phyloP scores from a whole-genome alignment of 768 basidiomycete species.

The Tricholoma hemisulphureum region DNA sequence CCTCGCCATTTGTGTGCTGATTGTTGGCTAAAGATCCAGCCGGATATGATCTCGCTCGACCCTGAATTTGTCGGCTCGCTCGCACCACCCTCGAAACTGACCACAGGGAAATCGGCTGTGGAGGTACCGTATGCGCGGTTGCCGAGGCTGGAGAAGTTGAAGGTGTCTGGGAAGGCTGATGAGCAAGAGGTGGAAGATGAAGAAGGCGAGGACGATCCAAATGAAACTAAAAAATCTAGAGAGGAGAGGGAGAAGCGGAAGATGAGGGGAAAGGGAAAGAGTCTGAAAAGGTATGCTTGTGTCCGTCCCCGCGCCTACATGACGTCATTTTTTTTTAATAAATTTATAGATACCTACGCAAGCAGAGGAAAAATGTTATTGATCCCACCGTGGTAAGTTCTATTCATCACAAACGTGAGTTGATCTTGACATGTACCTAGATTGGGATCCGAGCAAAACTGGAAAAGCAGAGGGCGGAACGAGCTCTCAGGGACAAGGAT shows the following conservation, averaged over 20 bases:
- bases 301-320: too few species aligned
- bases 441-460: slow-evolving; percentile 69
- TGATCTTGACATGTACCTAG: slow-evolving; percentile 20
- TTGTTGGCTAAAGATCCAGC: slow-evolving; percentile 63
- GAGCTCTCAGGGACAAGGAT: slow-evolving; percentile 30
- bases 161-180: slow-evolving; percentile 72
- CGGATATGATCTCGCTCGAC: slow-evolving; percentile 87
- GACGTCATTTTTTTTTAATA: too few species aligned
- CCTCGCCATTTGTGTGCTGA: neutral
- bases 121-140: slow-evolving; percentile 68
- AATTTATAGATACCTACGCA: slow-evolving; percentile 66
- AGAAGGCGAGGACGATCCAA: slow-evolving; percentile 36
- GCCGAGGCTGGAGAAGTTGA: slow-evolving; percentile 74
- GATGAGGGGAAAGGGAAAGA: slow-evolving; percentile 88
- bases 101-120: slow-evolving; percentile 46
- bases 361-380: slow-evolving; percentile 93
- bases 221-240: slow-evolving; percentile 35
- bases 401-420: neutral
- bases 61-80: slow-evolving; percentile 74
- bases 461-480: slow-evolving; percentile 55
- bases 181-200: slow-evolving; percentile 52
- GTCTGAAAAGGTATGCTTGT: slow-evolving; percentile 64
- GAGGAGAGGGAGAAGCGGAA: slow-evolving; percentile 77
- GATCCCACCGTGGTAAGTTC: slow-evolving; percentile 69
- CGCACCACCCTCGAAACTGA: slow-evolving; percentile 57